phyloP scores from a whole-genome alignment of 2,329 filamentous ascomycete species.

The Fusarium duplospermum region DNA sequence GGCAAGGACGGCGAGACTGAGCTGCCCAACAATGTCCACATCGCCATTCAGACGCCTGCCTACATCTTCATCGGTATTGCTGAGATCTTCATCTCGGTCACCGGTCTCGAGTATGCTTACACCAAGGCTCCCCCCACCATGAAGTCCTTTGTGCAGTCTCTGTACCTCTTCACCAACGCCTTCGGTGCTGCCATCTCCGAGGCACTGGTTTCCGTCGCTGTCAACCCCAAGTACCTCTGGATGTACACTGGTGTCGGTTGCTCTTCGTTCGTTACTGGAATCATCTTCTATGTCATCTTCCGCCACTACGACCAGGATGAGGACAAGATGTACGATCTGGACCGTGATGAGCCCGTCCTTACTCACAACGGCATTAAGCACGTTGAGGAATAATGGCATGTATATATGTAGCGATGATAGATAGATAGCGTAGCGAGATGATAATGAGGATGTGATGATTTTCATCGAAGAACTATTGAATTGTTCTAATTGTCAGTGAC shows the following conservation, averaged over 20 bases:
- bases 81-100: constrained; percentile 74
- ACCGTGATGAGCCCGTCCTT: constrained; percentile 48
- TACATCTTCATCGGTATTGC: constrained; percentile 68
- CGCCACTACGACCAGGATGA: constrained; percentile 53
- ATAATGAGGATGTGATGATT: not conserved
- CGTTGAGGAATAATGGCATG: constrained; percentile 28
- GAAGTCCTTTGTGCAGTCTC: constrained; percentile 69
- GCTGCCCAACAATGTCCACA: constrained; percentile 60
- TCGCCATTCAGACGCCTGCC: constrained; percentile 65
- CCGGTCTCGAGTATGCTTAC: constrained; percentile 78
- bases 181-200: constrained; percentile 70
- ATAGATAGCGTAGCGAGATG: not conserved
- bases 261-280: constrained; percentile 60
- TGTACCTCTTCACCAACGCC: constrained; percentile 71
- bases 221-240: constrained; percentile 74
- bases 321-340: constrained; percentile 54
- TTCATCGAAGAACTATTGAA: not conserved
- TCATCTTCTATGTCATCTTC: constrained; percentile 62
- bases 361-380: constrained; percentile 30
- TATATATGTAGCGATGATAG: not conserved
- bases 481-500: not conserved
- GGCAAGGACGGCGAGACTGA: constrained; percentile 47
- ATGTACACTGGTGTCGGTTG: constrained; percentile 71
- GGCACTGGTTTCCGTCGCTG: constrained; percentile 68
- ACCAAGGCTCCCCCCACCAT: constrained; percentile 78